A percentile compares a stretch with the other conserved stretches of the same genome.
These are phyloP conservation scores for Pisolithus tinctorius DNA, from an alignment of 768 basidiomycete genomes.

Conservation along the genomic window DNA sequence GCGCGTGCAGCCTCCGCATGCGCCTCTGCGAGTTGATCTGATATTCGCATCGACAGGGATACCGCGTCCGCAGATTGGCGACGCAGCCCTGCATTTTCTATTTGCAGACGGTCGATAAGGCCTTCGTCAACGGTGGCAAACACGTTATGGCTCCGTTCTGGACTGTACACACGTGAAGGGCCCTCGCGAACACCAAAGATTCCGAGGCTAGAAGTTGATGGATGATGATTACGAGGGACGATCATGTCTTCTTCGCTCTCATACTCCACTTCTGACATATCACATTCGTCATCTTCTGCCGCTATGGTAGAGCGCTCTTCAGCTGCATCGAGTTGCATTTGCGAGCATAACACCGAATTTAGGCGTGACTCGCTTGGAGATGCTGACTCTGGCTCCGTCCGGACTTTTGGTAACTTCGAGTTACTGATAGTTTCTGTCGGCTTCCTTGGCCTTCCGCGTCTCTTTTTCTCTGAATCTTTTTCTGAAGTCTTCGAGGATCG, in stretches of 20 bases:
- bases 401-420: constrained; percentile 9
- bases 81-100: constrained; percentile 57
- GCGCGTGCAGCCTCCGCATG: constrained; percentile 54
- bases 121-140: constrained; percentile 32
- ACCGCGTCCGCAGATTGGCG: constrained; percentile 65
- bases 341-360: constrained; percentile 21
- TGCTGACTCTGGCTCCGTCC: constrained; percentile 11
- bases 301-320: constrained; percentile 32
- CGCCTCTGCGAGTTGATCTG: constrained; percentile 63
- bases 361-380: constrained; percentile 11
- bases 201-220: constrained; percentile 32
- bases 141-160: constrained; percentile 22
- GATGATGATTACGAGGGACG: constrained; percentile 38
- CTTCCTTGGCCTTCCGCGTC: constrained; percentile 37
- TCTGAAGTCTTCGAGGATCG: constrained; percentile 44
- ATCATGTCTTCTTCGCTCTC: constrained; percentile 66
- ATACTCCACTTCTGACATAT: constrained; percentile 44
- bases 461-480: constrained; percentile 26
- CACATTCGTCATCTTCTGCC: constrained; percentile 33
- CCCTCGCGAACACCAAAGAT: constrained; percentile 27
- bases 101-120: constrained; percentile 55
- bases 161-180: constrained; percentile 38
- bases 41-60: constrained; percentile 54
- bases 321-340: constrained; percentile 29
- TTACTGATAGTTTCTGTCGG: constrained; percentile 8